Percentiles rank a stretch among this genome's conserved stretches.
phyloP scores from a whole-genome alignment of 148 eudicot genomes.

The Oxyria digyna region DNA sequence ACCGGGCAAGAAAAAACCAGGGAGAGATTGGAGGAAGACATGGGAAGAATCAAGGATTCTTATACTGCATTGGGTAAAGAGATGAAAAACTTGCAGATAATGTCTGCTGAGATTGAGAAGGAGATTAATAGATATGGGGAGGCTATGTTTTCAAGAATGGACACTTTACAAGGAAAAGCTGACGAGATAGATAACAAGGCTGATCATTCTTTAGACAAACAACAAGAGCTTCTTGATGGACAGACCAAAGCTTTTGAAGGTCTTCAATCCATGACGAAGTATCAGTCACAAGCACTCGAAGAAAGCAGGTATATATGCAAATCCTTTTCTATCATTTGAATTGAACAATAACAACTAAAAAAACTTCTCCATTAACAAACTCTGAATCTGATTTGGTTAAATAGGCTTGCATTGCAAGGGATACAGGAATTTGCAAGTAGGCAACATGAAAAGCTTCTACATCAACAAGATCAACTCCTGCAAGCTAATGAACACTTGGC shows the following conservation, averaged over 20 bases:
- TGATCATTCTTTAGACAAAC: constrained; percentile 48
- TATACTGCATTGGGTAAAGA: constrained; percentile 34
- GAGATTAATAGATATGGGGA: constrained; percentile 49
- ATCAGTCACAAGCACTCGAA: constrained; percentile 55
- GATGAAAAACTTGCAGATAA: constrained; percentile 28
- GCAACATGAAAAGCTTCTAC: constrained; percentile 58
- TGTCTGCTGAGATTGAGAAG: constrained; percentile 46
- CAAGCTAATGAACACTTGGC: constrained; percentile 54
- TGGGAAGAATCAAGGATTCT: constrained; percentile 38
- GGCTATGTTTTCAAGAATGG: constrained; percentile 40
- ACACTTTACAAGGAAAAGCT: constrained; percentile 47
- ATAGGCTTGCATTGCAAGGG: constrained; percentile 38
- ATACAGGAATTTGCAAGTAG: constrained; percentile 46
- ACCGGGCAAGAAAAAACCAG: constrained; percentile 44
- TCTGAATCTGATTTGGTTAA: background rate
- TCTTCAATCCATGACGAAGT: constrained; percentile 36
- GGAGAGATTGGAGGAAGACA: constrained; percentile 44
- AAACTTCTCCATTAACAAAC: too few species aligned
- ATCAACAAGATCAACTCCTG: constrained; percentile 44
- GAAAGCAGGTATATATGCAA: constrained; percentile 58
- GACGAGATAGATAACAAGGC: constrained; percentile 52
- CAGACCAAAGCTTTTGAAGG: constrained; percentile 60
- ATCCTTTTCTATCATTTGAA: too few species aligned
- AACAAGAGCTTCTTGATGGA: constrained; percentile 55
- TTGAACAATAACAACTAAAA: too few species aligned